Percentiles rank a stretch among this genome's conserved stretches.
Conservation (phyloP, 2,329 filamentous ascomycete genomes). For the Pestalotiopsis sp. region DNA sequence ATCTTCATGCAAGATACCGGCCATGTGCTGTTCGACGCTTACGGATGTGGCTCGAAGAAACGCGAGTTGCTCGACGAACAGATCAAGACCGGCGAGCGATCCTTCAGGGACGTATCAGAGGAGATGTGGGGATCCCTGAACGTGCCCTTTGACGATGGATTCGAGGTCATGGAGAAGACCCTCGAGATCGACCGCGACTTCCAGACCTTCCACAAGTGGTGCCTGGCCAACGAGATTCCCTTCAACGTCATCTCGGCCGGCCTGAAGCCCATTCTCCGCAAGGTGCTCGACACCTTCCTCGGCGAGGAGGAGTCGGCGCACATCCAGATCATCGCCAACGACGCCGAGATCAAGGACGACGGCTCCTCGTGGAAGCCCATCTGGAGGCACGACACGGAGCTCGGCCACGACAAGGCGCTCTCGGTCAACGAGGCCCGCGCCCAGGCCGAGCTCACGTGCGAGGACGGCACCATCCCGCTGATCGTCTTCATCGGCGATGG, state of each 20-base stretch:
- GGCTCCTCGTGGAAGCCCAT: constrained; percentile 64
- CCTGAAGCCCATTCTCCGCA: constrained; percentile 61
- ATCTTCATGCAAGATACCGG: constrained; percentile 73
- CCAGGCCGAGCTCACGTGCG: constrained; percentile 51
- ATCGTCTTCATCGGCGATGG: constrained; percentile 72
- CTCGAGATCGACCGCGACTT: constrained; percentile 67
- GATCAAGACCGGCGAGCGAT: constrained; percentile 64
- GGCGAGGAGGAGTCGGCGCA: constrained; percentile 58
- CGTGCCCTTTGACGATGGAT: constrained; percentile 67
- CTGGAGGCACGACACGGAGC: constrained; percentile 65
- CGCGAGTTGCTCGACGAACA: constrained; percentile 61
- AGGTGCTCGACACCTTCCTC: constrained; percentile 64
- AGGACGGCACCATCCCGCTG: constrained; percentile 62
- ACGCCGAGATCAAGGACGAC: constrained; percentile 58
- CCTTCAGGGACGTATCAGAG: constrained; percentile 69
- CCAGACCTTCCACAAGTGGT: constrained; percentile 64
- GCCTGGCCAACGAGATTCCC: constrained; percentile 60
- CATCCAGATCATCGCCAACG: constrained; percentile 70
- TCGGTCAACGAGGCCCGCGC: constrained; percentile 63
- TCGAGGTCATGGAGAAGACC: constrained; percentile 61
- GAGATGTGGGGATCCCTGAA: constrained; percentile 70
- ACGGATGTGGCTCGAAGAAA: constrained; percentile 60
- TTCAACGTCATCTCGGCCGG: constrained; percentile 72
- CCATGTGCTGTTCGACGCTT: constrained; percentile 66
- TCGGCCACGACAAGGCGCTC: constrained; percentile 67